A percentile compares a stretch with the other conserved stretches of the same genome.
Conservation (phyloP, 805 yeast species). For the Candida suzukii region DNA sequence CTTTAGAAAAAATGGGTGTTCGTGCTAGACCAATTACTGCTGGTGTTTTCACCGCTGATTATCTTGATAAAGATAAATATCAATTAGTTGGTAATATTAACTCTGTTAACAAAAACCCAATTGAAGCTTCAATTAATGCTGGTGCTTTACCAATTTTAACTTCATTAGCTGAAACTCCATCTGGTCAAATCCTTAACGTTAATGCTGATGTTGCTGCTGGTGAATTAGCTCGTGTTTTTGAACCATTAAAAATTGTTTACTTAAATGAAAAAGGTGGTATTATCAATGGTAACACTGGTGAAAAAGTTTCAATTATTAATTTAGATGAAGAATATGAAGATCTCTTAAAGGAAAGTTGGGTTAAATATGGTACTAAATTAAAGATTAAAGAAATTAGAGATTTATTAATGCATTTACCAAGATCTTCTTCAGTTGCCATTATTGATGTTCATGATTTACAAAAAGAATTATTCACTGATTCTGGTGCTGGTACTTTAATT, state of each 20-base stretch:
- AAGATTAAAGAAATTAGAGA: conserved; percentile 96
- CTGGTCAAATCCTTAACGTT: conserved; percentile 94
- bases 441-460: conserved; percentile 92
- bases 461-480: conserved; percentile 95
- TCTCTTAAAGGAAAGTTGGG: conserved; percentile 92
- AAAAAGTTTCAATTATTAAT: conserved; percentile 83
- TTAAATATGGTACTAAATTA: conserved; percentile 95
- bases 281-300: conserved; percentile 85
- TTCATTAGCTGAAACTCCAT: conserved; percentile 91
- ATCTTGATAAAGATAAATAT: conserved; percentile 84
- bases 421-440: conserved; percentile 96
- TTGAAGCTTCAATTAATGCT: conserved; percentile 90
- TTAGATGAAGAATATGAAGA: conserved; percentile 94
- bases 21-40: conserved; percentile 98
- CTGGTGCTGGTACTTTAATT: conserved; percentile 98
- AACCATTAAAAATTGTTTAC: conserved; percentile 94
- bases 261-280: conserved; percentile 97
- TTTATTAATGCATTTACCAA: conserved; percentile 85
- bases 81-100: conserved; percentile 87
- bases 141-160: conserved; percentile 97
- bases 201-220: conserved; percentile 99
- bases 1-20: conserved; percentile 93
- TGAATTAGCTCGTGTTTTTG: conserved; percentile 92
- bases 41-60: conserved; percentile 93
- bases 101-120: conserved; percentile 79